Percentiles rank a stretch among this genome's conserved stretches.
phyloP scores from a whole-genome alignment of 1,139 yeast genomes.

The Saccharomyces hybrid region DNA sequence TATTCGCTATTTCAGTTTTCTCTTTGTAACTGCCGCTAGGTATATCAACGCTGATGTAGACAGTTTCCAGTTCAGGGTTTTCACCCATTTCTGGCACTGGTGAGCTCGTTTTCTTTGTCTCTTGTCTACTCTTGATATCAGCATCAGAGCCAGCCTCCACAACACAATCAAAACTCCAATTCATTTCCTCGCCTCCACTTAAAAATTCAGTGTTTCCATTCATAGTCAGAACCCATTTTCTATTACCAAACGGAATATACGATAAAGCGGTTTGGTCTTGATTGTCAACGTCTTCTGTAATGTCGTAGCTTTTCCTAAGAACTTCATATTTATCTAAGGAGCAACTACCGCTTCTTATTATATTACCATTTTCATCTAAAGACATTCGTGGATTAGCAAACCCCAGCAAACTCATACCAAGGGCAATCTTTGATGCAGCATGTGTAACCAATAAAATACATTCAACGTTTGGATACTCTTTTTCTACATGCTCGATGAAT shows the following conservation, averaged over 20 bases:
- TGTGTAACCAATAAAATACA: slow-evolving; percentile 63
- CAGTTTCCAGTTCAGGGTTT: slow-evolving; percentile 22
- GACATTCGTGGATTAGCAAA: slow-evolving; percentile 41
- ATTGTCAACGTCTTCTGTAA: slow-evolving; percentile 20
- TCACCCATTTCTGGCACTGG: neutral
- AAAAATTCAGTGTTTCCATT: slow-evolving; percentile 66
- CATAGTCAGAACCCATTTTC: slow-evolving; percentile 48
- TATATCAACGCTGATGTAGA: slow-evolving; percentile 40
- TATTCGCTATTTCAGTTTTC: slow-evolving; percentile 23
- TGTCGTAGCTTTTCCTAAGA: slow-evolving; percentile 34
- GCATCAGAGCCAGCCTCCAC: slow-evolving; percentile 72
- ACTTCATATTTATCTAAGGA: slow-evolving; percentile 51
- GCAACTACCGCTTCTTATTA: slow-evolving; percentile 48
- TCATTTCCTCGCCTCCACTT: slow-evolving; percentile 76
- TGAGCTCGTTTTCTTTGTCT: neutral
- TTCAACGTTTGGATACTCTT: slow-evolving; percentile 46
- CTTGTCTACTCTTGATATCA: slow-evolving; percentile 45
- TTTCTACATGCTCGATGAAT: slow-evolving; percentile 48
- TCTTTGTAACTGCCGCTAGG: slow-evolving; percentile 33
- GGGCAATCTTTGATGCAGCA: slow-evolving; percentile 76
- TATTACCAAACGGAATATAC: slow-evolving; percentile 14
- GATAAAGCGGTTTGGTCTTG: neutral
- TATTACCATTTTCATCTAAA: slow-evolving; percentile 43
- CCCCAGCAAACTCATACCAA: slow-evolving; percentile 61
- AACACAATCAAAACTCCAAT: slow-evolving; percentile 61